Conservation (phyloP, 1,284 basidiomycete genomes). For the Lignosus rhinocerotis region DNA sequence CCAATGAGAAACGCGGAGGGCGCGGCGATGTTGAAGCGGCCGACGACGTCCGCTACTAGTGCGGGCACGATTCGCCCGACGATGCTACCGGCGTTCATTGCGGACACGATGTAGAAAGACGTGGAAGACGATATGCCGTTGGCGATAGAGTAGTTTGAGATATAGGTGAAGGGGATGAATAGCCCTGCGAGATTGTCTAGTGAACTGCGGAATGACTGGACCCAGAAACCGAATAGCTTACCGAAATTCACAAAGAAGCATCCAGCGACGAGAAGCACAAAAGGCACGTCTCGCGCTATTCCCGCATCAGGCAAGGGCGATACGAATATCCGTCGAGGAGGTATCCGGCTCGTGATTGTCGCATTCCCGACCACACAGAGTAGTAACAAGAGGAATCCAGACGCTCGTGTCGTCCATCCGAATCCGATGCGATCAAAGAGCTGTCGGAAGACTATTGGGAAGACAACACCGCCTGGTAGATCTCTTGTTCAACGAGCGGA, state of each 20-base stretch:
- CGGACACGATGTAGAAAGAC: constrained; percentile 28
- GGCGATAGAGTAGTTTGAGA: constrained; percentile 15
- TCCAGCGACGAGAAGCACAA: constrained; percentile 30
- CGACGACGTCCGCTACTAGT: constrained; percentile 29
- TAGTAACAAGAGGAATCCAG: constrained; percentile 35
- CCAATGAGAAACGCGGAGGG: constrained; percentile 25
- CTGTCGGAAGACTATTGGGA: constrained; percentile 61
- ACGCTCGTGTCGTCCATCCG: constrained; percentile 52
- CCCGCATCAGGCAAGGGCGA: constrained; percentile 27
- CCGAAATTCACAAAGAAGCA: constrained; percentile 35
- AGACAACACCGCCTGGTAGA: constrained; percentile 61
- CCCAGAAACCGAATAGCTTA: not conserved
- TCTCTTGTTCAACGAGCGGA: not conserved
- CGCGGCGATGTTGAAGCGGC: constrained; percentile 30
- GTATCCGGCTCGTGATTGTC: constrained; percentile 30
- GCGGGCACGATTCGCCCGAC: constrained; percentile 32
- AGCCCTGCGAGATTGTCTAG: constrained; percentile 4
- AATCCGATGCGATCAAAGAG: constrained; percentile 60
- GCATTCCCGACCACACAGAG: constrained; percentile 31
- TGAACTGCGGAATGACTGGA: not conserved
- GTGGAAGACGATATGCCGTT: constrained; percentile 8
- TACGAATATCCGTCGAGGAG: constrained; percentile 13
- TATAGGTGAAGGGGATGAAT: constrained; percentile 27
- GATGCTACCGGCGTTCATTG: constrained; percentile 29
- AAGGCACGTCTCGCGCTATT: constrained; percentile 32